Conservation (phyloP, 2,329 filamentous ascomycete species). For the Dactylellina cionopaga region DNA sequence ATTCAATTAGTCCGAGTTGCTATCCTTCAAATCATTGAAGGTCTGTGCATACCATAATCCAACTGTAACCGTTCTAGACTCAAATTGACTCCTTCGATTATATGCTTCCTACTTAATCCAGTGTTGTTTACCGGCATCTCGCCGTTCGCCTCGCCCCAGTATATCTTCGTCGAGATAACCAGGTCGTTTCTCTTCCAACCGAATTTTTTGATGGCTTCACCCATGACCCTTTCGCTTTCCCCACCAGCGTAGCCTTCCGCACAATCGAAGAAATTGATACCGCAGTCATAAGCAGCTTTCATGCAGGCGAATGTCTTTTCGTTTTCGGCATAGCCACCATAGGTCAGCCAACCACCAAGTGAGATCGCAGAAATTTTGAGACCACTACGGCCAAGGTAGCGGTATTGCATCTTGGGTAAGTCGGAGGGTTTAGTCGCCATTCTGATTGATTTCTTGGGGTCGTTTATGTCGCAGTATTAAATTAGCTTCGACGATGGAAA, state of each 20-base stretch:
- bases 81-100: conserved; percentile 72
- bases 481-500: too few relatives aligned
- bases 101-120: conserved; percentile 75
- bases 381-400: conserved; percentile 75
- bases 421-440: conserved; percentile 40
- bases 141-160: conserved; percentile 72
- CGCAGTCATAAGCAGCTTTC: conserved; percentile 69
- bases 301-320: conserved; percentile 71
- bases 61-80: conserved; percentile 69
- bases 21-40: too few relatives aligned
- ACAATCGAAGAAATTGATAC: conserved; percentile 70
- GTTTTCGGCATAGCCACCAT: conserved; percentile 76
- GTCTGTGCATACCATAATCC: conserved; percentile 62
- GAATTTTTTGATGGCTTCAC: conserved; percentile 68
- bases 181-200: conserved; percentile 69
- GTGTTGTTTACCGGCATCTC: conserved; percentile 65
- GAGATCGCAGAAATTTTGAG: conserved; percentile 79
- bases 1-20: background rate
- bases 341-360: conserved; percentile 77
- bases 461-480: background rate
- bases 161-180: conserved; percentile 71
- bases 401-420: conserved; percentile 72
- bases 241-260: conserved; percentile 68
- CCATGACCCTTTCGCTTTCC: conserved; percentile 68
- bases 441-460: background rate